phyloP scores from a whole-genome alignment of 2,329 filamentous ascomycete genomes.

The Cladorrhinum sp. region DNA sequence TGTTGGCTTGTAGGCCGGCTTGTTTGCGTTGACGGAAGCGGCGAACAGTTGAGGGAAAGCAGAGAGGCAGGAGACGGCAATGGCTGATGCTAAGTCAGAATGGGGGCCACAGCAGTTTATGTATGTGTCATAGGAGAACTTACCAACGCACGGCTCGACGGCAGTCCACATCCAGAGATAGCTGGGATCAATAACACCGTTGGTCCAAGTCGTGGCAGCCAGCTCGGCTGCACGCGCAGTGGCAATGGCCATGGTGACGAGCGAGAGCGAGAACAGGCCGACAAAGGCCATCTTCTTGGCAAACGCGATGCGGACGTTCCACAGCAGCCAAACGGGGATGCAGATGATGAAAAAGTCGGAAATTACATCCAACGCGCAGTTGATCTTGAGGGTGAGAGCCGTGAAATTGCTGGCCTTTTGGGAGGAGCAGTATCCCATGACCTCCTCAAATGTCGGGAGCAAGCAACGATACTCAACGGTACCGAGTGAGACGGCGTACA shows the following conservation, averaged over 20 bases:
- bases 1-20: too few species aligned
- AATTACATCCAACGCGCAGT: slow-evolving; percentile 16
- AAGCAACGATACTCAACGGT: too few species aligned
- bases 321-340: slow-evolving; percentile 12
- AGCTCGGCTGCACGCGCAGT: slow-evolving; percentile 7
- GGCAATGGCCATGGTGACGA: slow-evolving; percentile 12
- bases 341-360: slow-evolving; percentile 11
- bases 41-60: slow-evolving; percentile 18
- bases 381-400: not conserved
- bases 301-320: slow-evolving; percentile 4
- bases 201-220: not conserved
- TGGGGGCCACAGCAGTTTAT: too few species aligned
- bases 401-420: too few species aligned
- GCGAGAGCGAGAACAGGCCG: slow-evolving; percentile 12
- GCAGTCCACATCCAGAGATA: slow-evolving; percentile 6
- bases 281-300: slow-evolving; percentile 11
- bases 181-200: slow-evolving; percentile 1
- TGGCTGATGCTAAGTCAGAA: too few species aligned
- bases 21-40: too few species aligned
- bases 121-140: too few species aligned
- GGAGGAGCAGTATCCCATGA: too few species aligned
- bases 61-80: slow-evolving; percentile 11
- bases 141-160: slow-evolving; percentile 11
- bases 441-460: too few species aligned
- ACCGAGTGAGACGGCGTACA: not conserved